Percentiles rank a stretch among this genome's conserved stretches.
Conservation (phyloP, 169 alveolate species). For the Plasmodium gonderi region DNA sequence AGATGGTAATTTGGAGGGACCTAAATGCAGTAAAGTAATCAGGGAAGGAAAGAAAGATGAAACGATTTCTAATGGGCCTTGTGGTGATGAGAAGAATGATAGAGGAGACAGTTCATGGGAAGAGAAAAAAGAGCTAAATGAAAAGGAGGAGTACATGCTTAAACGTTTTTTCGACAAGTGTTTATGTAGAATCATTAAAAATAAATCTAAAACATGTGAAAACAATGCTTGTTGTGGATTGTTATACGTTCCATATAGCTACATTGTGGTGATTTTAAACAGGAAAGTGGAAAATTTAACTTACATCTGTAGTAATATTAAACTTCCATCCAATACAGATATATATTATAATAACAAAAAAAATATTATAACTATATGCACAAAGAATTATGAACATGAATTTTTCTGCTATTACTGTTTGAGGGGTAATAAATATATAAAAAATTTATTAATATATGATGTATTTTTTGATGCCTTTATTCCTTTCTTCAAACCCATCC, state of each 20-base stretch:
- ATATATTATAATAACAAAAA: slow-evolving; percentile 84
- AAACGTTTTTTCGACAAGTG: slow-evolving; percentile 48
- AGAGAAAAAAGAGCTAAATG: too few species aligned
- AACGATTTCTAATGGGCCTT: too few species aligned
- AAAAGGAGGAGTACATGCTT: slow-evolving; percentile 3
- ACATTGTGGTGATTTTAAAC: slow-evolving; percentile 80
- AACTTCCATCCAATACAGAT: slow-evolving; percentile 82
- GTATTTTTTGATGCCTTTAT: slow-evolving; percentile 62
- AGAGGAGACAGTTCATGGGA: too few species aligned
- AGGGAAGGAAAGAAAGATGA: too few species aligned
- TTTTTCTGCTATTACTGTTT: slow-evolving; percentile 78
- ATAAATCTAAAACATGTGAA: slow-evolving; percentile 73
- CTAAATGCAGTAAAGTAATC: too few species aligned
- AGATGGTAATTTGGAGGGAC: too few species aligned
- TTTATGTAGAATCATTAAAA: slow-evolving; percentile 30
- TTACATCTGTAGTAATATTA: slow-evolving; percentile 75
- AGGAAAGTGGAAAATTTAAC: slow-evolving; percentile 79
- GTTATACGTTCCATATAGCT: slow-evolving; percentile 82
- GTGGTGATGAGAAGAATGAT: too few species aligned
- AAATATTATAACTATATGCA: slow-evolving; percentile 81
- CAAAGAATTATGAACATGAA: slow-evolving; percentile 79
- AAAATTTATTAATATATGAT: slow-evolving; percentile 77
- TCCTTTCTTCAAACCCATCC: slow-evolving; percentile 79
- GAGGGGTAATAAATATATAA: slow-evolving; percentile 69
- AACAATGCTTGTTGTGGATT: slow-evolving; percentile 83